Conservation (phyloP, 768 basidiomycete genomes). For the Hericium rajendrae region DNA sequence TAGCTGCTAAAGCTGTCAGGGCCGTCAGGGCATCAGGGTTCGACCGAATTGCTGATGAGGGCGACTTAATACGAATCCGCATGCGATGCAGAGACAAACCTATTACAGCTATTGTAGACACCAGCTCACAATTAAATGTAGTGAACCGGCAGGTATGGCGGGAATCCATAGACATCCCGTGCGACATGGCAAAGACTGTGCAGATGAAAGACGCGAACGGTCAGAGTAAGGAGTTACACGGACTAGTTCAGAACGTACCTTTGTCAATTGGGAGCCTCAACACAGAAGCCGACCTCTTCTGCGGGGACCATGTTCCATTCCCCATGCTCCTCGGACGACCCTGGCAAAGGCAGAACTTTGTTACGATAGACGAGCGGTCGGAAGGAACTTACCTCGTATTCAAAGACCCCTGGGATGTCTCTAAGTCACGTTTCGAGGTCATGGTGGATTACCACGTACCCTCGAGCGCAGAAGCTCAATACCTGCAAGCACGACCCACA, state of each 20-base stretch:
- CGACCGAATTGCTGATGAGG: no score
- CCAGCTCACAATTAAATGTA: not conserved
- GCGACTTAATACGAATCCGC: not conserved
- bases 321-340: constrained; percentile 16
- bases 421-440: not conserved
- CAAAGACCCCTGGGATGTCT: not conserved
- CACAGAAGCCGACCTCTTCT: constrained; percentile 16
- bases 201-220: constrained; percentile 22
- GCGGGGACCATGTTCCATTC: constrained; percentile 14
- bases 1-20: no score
- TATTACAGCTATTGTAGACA: not conserved
- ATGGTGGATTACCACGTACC: not conserved
- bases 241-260: constrained; percentile 14
- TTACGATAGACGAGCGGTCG: constrained; percentile 14
- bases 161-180: not conserved
- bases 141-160: not conserved
- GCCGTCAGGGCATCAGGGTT: no score
- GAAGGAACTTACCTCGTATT: constrained; percentile 13
- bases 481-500: not conserved
- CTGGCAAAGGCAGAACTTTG: constrained; percentile 16
- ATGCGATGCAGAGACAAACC: not conserved
- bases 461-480: not conserved
- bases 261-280: constrained; percentile 16
- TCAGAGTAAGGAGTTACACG: constrained; percentile 13
- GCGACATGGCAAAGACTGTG: not conserved